phyloP scores from a whole-genome alignment of 1,284 basidiomycete species.

The Phlebopus sp. region DNA sequence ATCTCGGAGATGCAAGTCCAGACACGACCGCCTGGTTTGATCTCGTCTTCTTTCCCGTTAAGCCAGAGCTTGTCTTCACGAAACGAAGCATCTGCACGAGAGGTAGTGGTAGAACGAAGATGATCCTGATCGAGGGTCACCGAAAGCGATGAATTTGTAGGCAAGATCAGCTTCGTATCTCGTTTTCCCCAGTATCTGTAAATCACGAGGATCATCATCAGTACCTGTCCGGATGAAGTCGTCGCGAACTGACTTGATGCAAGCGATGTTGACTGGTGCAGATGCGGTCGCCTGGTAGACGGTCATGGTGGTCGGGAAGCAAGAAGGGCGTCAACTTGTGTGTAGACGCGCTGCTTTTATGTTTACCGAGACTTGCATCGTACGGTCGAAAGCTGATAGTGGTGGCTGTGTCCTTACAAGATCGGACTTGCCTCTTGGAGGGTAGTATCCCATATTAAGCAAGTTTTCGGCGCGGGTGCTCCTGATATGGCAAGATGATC shows the following conservation, averaged over 20 bases:
- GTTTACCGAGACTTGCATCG: slow-evolving; percentile 1
- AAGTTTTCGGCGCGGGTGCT: slow-evolving; percentile 10
- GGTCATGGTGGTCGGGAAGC: slow-evolving; percentile 43
- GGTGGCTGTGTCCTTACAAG: slow-evolving; percentile 18
- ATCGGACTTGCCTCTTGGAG: slow-evolving; percentile 17
- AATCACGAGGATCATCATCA: slow-evolving; percentile 15
- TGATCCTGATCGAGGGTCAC: slow-evolving; percentile 98
- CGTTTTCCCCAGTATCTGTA: slow-evolving; percentile 97
- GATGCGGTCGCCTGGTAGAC: slow-evolving; percentile 86
- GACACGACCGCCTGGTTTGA: slow-evolving; percentile 79
- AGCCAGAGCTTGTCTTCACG: slow-evolving; percentile 81
- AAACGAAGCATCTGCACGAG: slow-evolving; percentile 80
- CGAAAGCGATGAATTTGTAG: slow-evolving; percentile 96
- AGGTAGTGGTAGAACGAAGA: slow-evolving; percentile 91
- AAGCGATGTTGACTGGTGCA: slow-evolving; percentile 95
- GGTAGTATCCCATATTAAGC: neutral
- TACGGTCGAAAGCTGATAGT: slow-evolving; percentile 3
- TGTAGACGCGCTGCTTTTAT: neutral
- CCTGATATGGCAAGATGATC: slow-evolving; percentile 12
- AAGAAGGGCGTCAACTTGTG: slow-evolving; percentile 8
- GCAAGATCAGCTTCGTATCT: slow-evolving; percentile 91
- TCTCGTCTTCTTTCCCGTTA: slow-evolving; percentile 88
- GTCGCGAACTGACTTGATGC: slow-evolving; percentile 74
- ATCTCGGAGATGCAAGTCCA: slow-evolving; percentile 88
- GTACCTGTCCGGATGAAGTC: slow-evolving; percentile 12